Evolutionary conservation across 2,329 filamentous ascomycete genomes (phyloP).

Genomic region (Fusarium sp.): DNA sequence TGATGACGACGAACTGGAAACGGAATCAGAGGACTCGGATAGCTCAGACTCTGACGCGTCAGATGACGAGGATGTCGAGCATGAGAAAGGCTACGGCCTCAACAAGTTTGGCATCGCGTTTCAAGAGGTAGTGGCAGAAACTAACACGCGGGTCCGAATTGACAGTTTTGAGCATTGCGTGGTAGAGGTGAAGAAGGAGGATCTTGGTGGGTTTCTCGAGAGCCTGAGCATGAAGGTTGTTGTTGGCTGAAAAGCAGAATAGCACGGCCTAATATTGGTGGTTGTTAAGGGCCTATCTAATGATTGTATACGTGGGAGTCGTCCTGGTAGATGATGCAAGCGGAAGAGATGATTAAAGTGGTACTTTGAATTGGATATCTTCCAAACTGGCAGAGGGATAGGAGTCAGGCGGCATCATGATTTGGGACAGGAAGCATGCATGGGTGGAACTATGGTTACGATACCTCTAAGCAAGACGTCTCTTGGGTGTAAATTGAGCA

Average conservation of each 20-base stretch:
- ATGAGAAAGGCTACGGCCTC: constrained; percentile 74
- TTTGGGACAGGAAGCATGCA: constrained; percentile 29
- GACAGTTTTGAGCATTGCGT: constrained; percentile 98
- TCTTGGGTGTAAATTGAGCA: background rate
- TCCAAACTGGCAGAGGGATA: constrained; percentile 5
- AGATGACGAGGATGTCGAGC: constrained; percentile 62
- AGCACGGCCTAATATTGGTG: background rate
- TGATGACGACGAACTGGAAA: constrained; percentile 60
- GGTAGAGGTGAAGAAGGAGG: constrained; percentile 97
- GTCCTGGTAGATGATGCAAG: constrained; percentile 10
- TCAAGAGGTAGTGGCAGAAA: constrained; percentile 92
- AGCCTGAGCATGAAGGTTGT: constrained; percentile 91
- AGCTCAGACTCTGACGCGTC: constrained; percentile 56
- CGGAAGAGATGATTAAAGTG: background rate
- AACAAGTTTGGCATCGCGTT: constrained; percentile 96
- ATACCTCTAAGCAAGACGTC: constrained; percentile 29
- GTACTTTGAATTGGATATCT: constrained; percentile 16
- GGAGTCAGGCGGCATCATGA: constrained; percentile 35
- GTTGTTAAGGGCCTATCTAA: background rate
- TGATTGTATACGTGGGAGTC: constrained; percentile 14
- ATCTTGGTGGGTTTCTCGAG: constrained; percentile 89
- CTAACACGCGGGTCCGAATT: constrained; percentile 86
- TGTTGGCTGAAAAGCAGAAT: constrained; percentile 58
- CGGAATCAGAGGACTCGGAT: constrained; percentile 55
- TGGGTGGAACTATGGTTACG: constrained; percentile 29